Conservation (phyloP, 306 rosid genomes). For the Comarum palustre region DNA sequence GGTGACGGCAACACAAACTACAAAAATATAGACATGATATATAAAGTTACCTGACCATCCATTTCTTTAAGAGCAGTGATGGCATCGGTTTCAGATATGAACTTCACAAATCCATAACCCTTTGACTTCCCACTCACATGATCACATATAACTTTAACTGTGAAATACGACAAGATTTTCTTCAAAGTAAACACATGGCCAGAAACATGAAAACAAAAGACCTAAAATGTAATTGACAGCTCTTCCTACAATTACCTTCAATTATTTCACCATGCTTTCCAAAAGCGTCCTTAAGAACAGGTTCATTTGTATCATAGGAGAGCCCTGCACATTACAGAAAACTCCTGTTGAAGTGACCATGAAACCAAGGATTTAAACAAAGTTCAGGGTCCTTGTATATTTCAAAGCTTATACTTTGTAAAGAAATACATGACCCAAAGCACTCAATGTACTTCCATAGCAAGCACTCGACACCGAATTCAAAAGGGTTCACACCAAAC, state of each 20-base stretch:
- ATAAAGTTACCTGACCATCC: conserved; percentile 42
- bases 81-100: conserved; percentile 51
- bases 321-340: conserved; percentile 37
- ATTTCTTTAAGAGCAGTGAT: conserved; percentile 44
- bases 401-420: neutral
- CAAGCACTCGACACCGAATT: too few species aligned
- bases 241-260: conserved; percentile 40
- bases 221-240: neutral
- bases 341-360: neutral
- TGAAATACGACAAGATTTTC: neutral
- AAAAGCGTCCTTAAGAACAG: conserved; percentile 53
- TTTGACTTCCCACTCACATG: conserved; percentile 58
- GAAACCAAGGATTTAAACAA: neutral
- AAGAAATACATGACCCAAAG: neutral
- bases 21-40: neutral
- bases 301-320: conserved; percentile 64
- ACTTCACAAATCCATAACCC: conserved; percentile 61
- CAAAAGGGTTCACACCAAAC: neutral
- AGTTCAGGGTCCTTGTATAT: neutral
- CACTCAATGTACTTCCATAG: too few species aligned
- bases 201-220: neutral
- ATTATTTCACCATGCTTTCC: conserved; percentile 53
- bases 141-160: conserved; percentile 65
- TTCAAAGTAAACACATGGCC: neutral
- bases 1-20: neutral